Base-by-base conservation (phyloP, 2,329 filamentous ascomycete genomes). In the Pyrenophora tritici-repentis region DNA sequence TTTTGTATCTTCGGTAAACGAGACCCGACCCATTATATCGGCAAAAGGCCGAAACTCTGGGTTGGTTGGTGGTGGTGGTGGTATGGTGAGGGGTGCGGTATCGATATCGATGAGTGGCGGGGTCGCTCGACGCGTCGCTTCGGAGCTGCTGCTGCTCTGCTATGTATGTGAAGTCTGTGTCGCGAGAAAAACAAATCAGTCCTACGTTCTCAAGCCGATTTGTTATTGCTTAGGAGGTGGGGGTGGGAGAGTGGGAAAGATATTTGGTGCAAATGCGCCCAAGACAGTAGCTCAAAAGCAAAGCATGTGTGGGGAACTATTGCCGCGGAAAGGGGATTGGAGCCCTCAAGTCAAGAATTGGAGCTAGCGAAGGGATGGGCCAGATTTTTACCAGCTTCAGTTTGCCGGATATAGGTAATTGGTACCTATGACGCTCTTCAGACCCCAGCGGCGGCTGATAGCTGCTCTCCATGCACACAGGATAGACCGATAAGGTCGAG, bases 11-110 rank as follows among this genome's bases (percentile, higher is more conserved):
- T 79, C 75, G 72, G 74, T 71, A 72, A 80, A 80, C 57, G 78
- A 78, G 68, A 80, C 78, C 73, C 74, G 74, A 76, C 77, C 78
- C 78, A 81, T 81, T 73, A 76, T 79, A 77, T 78, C 77, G 78
- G 78, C 78, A 63, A 71, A 65, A 72, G 76, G 78, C 78, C 78
- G 78, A 79, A 69, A 45, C 59, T 63, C 31, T 53, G 55, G 53
- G 57, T 56, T 61, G 47, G 56, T 65, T 60, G 62, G 53, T 62
- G 53, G 53, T 50, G 8, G 22, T 24, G 26, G 26, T 29, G 26
- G 9, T 29, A 9, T 29, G 26, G 26, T 29, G 39, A 26, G 58
- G 40, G 51, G 46, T 54, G 58, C 50, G 61, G 52, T 59, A 61
- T 64, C 47, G 48, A 52, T 58, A 53, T 56, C 53, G 47, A 58